Evolutionary conservation across 2,329 filamentous ascomycete species (phyloP).

Genomic region (Camillea tinctor): DNA sequence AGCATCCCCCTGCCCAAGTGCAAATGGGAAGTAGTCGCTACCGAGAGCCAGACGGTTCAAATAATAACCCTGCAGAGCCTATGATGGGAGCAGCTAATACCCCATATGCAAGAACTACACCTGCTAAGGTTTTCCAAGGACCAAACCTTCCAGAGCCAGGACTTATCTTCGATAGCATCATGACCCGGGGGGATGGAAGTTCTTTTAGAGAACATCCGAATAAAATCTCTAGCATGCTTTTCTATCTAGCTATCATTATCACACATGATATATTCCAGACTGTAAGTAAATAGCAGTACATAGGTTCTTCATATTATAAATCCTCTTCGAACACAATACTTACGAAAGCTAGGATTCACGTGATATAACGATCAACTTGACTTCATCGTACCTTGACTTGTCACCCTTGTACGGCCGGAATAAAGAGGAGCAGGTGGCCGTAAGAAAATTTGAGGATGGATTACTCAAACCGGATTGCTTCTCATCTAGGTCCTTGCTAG

Average conservation of each 20-base stretch:
- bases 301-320: neutral
- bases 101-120: constrained; percentile 31
- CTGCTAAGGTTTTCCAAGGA: constrained; percentile 22
- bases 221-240: constrained; percentile 45
- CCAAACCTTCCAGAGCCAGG: constrained; percentile 30
- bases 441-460: constrained; percentile 37
- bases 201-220: constrained; percentile 36
- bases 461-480: constrained; percentile 70
- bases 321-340: neutral
- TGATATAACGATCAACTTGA: constrained; percentile 46
- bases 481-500: constrained; percentile 65
- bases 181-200: constrained; percentile 24
- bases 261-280: constrained; percentile 51
- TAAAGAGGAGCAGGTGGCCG: neutral
- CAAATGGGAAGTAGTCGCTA: constrained; percentile 7
- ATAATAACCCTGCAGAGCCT: constrained; percentile 29
- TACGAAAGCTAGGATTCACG: constrained; percentile 27
- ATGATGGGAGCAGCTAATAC: constrained; percentile 32
- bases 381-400: constrained; percentile 60
- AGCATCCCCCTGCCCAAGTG: constrained; percentile 18
- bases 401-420: neutral
- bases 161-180: constrained; percentile 32
- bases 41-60: constrained; percentile 27
- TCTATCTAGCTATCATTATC: constrained; percentile 51
- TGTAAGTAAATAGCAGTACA: constrained; percentile 6